Base-by-base conservation (phyloP, 495 filamentous ascomycete species). In the Aspergillus sclerotiicarbonarius region DNA sequence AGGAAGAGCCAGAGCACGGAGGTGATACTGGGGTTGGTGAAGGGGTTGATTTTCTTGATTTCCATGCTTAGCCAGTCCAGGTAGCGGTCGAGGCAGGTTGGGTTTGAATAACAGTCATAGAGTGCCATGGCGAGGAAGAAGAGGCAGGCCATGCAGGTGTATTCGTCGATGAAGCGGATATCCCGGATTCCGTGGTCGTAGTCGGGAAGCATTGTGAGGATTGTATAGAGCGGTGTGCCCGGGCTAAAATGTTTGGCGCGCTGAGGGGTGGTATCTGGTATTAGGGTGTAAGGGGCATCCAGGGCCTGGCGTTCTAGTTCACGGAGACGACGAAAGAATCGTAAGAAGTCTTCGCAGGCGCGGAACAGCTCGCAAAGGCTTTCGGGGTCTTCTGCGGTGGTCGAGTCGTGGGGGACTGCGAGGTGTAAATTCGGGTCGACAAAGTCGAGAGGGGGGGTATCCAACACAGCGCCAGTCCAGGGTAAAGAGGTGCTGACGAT, bases 161-260 rank as follows among this genome's bases (percentile, higher is more conserved):
- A 69, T 60, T 69, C 67, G 44, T 69, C 67, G 47, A 69, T 69
- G 39, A 69, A 69, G 6, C 67, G 67, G 29, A 69, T 57, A 49
- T 67, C 67, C 13, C 62, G 62, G 53, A 69, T 67, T 3, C 67
- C 67, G 43, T 63, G 67, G 21, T 69, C 64, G 32, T 69, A 65
- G 13, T 69, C 64, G 3, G 67, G 67, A 15, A 69, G 59, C 48
- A 60, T 57, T 10, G 67, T 67, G 8, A 69, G 52, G 1, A 62
- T 65, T 2, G 61, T 56, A 48, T 67, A 61, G 18, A 69, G 50
- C 10, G 52, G 57, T 4, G 64, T 67, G 7, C 61, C 62, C 8
- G 62, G 52, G 29, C 41, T 33, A 44, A 69, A 69, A 35, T 46
- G 61, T 30, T 62, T 64, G 50, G n/a, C 49, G 15, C 62, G 62